Conservation (phyloP, 345 rosid genomes). For the Euphorbia pulcherrima region DNA sequence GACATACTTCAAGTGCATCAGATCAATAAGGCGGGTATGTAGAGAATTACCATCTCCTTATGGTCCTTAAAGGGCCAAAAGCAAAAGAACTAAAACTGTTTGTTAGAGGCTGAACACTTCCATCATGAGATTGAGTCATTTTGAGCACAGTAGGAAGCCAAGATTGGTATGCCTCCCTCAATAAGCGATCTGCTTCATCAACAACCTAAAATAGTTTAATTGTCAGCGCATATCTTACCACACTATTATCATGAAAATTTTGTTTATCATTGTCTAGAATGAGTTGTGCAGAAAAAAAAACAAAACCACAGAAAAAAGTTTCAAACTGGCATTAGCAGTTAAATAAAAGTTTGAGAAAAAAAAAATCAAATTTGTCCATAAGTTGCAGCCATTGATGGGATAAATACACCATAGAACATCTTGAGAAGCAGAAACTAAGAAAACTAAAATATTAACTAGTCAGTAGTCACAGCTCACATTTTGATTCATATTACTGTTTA, state of each 20-base stretch:
- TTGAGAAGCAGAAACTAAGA: background rate
- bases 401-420: background rate
- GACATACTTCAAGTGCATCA: background rate
- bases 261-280: background rate
- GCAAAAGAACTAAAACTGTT: constrained; percentile 28
- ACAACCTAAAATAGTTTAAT: constrained; percentile 58
- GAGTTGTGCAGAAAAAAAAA: background rate
- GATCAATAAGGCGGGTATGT: background rate
- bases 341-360: background rate
- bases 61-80: constrained; percentile 64
- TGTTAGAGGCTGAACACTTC: constrained; percentile 32
- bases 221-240: constrained; percentile 23
- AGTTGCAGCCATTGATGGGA: no score
- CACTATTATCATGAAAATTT: constrained; percentile 5
- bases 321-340: background rate
- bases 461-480: background rate
- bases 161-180: constrained; percentile 88
- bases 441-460: background rate
- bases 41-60: constrained; percentile 70
- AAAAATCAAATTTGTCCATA: background rate
- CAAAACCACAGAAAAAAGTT: background rate
- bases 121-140: constrained; percentile 38
- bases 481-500: background rate
- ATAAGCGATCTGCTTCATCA: constrained; percentile 93
- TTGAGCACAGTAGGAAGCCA: constrained; percentile 93